These are phyloP conservation scores for Jatropha curcas DNA, from an alignment of 345 rosid species.

Conservation along the genomic window DNA sequence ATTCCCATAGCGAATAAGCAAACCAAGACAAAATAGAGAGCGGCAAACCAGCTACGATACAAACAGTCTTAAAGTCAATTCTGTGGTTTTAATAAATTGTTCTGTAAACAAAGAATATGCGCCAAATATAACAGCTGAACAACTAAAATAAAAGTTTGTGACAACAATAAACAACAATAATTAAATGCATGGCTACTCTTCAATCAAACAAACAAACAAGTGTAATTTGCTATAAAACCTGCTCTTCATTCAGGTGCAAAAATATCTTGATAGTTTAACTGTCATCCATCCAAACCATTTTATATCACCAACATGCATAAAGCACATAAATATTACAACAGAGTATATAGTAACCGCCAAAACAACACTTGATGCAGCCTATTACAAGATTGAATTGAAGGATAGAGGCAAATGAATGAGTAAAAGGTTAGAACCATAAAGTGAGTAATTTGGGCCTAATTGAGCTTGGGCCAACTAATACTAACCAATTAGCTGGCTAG, in stretches of 20 bases:
- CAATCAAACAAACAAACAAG: background rate
- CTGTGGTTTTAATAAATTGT: background rate
- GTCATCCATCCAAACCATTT: background rate
- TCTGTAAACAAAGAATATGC: slow-evolving; percentile 3
- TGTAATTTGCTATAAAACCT: too few species aligned
- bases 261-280: background rate
- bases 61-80: background rate
- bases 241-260: background rate
- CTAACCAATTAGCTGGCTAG: too few species aligned
- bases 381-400: too few species aligned
- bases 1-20: slow-evolving; percentile 93
- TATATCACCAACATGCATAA: background rate
- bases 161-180: background rate
- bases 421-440: too few species aligned
- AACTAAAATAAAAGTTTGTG: background rate
- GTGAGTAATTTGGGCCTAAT: too few species aligned
- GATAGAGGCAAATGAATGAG: too few species aligned
- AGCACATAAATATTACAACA: background rate
- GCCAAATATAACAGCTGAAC: background rate
- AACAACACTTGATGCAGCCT: background rate
- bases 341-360: too few species aligned
- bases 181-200: background rate
- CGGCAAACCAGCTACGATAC: slow-evolving; percentile 71
- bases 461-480: too few species aligned
- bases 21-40: slow-evolving; percentile 93